Percentiles rank a stretch among this genome's conserved stretches.
Evolutionary conservation across 1,284 basidiomycete species (phyloP).

Genomic region (Cutaneotrichosporon cutaneum): DNA sequence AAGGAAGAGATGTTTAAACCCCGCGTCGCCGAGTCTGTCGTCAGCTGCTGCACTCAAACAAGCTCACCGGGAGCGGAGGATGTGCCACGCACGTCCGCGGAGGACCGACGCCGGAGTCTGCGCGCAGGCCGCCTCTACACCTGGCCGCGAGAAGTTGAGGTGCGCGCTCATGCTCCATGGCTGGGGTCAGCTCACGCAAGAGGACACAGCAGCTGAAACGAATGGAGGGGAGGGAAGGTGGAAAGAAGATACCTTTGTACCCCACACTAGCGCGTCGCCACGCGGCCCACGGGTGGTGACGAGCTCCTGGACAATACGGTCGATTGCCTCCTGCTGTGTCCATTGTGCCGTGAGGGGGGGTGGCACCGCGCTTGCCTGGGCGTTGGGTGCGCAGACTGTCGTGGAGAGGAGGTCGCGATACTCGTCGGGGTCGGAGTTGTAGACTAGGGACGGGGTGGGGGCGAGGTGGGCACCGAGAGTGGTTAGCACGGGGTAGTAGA

Average conservation of each 20-base stretch:
- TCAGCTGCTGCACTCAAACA: neutral
- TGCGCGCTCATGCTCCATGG: neutral
- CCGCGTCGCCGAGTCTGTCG: conserved; percentile 50
- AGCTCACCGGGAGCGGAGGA: conserved; percentile 37
- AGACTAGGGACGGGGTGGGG: conserved; percentile 11
- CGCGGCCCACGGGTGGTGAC: conserved; percentile 11
- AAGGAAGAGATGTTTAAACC: conserved; percentile 54
- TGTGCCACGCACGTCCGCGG: conserved; percentile 27
- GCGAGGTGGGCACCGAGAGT: conserved; percentile 28
- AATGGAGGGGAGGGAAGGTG: conserved; percentile 9
- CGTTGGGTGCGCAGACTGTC: conserved; percentile 29
- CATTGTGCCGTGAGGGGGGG: neutral
- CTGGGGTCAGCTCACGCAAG: conserved; percentile 2
- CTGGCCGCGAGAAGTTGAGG: neutral
- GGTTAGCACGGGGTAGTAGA: conserved; percentile 36
- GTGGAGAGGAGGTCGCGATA: conserved; percentile 29
- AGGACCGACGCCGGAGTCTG: conserved; percentile 32
- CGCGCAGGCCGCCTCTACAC: conserved; percentile 11
- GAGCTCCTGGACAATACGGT: conserved; percentile 35
- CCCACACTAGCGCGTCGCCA: conserved; percentile 29
- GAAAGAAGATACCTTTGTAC: conserved; percentile 24
- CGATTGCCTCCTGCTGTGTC: conserved; percentile 35
- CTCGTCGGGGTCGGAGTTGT: conserved; percentile 27
- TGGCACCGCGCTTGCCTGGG: neutral
- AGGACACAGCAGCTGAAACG: neutral